Evolutionary conservation across 1,139 yeast species (phyloP).

Genomic region (Geotrichum histeridarum): DNA sequence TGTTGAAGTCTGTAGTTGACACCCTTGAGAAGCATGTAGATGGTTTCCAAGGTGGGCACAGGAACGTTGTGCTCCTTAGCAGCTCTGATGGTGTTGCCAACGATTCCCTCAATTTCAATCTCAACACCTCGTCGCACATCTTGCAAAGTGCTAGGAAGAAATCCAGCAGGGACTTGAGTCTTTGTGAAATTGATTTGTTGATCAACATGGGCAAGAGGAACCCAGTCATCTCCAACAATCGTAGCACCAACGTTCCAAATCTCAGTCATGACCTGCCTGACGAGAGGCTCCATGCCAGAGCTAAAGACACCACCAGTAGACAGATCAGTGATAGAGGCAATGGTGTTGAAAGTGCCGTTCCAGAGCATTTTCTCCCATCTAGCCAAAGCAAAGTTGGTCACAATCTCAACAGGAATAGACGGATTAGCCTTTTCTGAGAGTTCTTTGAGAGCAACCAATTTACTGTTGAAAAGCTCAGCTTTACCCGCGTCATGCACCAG

Average conservation of each 20-base stretch:
- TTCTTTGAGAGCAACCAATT: constrained; percentile 14
- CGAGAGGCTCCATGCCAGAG: constrained; percentile 17
- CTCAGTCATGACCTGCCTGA: constrained; percentile 22
- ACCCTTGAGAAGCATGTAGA: constrained; percentile 22
- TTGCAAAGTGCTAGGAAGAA: constrained; percentile 28
- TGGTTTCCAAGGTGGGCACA: constrained; percentile 23
- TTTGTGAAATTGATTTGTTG: constrained; percentile 19
- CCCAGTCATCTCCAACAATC: constrained; percentile 23
- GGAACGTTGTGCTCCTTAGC: constrained; percentile 23
- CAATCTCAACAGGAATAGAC: constrained; percentile 13
- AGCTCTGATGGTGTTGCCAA: constrained; percentile 26
- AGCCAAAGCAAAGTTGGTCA: constrained; percentile 19
- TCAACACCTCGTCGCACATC: constrained; percentile 27
- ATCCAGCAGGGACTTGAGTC: constrained; percentile 16
- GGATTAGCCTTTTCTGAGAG: constrained; percentile 15
- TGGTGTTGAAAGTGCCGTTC: constrained; percentile 28
- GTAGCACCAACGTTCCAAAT: constrained; percentile 24
- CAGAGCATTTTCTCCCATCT: constrained; percentile 28
- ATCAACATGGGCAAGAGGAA: constrained; percentile 17
- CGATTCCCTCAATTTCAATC: constrained; percentile 26
- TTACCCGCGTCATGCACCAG: constrained; percentile 18
- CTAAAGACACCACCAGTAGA: constrained; percentile 20
- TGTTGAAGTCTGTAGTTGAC: constrained; percentile 20
- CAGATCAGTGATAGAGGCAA: constrained; percentile 24
- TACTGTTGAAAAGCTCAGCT: not conserved